Conservation (phyloP, 108 stramenopile genomes). For the Nannochloropsis salina region DNA sequence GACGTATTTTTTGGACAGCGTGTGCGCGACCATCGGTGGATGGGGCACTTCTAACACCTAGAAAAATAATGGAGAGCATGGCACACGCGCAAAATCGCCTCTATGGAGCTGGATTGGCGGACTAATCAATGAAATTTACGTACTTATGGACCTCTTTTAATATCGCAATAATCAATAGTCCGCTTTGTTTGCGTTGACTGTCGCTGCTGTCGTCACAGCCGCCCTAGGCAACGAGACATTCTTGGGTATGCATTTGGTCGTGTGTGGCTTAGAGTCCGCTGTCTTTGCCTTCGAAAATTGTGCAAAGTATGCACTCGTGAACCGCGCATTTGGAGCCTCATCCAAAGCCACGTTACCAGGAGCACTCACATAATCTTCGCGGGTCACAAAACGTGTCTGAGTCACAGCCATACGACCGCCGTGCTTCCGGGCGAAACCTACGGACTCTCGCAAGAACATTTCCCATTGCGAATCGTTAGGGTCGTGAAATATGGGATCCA, state of each 20-base stretch:
- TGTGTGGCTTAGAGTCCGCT: not conserved
- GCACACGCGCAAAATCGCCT: too few species aligned
- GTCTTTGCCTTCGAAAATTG: not conserved
- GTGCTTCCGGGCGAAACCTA: not conserved
- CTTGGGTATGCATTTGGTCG: not conserved
- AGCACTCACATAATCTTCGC: not conserved
- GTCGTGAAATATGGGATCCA: slow-evolving; percentile 8
- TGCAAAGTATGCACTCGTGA: not conserved
- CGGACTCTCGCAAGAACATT: not conserved
- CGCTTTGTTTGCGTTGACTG: too few species aligned
- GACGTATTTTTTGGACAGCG: too few species aligned
- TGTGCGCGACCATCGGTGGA: too few species aligned
- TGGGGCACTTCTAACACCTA: too few species aligned
- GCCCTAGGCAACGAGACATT: too few species aligned
- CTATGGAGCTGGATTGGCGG: too few species aligned
- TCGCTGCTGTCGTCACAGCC: too few species aligned
- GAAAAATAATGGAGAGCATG: too few species aligned
- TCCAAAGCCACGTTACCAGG: slow-evolving; percentile 1
- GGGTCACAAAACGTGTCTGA: not conserved
- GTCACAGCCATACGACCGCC: not conserved
- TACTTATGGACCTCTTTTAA: too few species aligned
- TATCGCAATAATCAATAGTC: too few species aligned
- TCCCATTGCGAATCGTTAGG: not conserved
- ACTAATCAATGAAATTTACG: too few species aligned
- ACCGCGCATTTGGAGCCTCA: not conserved